These are phyloP conservation scores for Zygotorulaspora florentina DNA, from an alignment of 805 yeast species.

Conservation along the genomic window DNA sequence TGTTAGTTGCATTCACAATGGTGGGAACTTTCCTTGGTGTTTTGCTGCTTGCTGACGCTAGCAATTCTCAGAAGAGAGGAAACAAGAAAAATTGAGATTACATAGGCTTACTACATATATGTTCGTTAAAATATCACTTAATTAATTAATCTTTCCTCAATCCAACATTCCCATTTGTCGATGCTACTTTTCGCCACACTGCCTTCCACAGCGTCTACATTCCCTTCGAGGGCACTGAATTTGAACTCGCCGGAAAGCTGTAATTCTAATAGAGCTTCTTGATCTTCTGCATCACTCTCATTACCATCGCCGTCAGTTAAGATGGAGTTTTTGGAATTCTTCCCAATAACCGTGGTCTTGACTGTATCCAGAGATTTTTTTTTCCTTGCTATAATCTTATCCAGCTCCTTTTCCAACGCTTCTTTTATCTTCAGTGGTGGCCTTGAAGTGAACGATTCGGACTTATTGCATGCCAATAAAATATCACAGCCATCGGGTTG, in stretches of 20 bases:
- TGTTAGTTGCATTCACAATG: slow-evolving; percentile 25
- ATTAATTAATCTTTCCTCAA: slow-evolving; percentile 68
- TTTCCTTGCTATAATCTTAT: slow-evolving; percentile 44
- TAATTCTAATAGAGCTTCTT: slow-evolving; percentile 19
- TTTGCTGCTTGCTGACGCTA: slow-evolving; percentile 13
- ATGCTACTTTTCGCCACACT: slow-evolving; percentile 57
- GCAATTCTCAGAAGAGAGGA: neutral
- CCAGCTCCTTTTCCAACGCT: slow-evolving; percentile 61
- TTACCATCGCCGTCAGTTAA: slow-evolving; percentile 18
- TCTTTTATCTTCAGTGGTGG: slow-evolving; percentile 59
- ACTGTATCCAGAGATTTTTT: slow-evolving; percentile 45
- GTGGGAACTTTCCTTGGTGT: slow-evolving; percentile 30
- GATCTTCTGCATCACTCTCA: slow-evolving; percentile 23
- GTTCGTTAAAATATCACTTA: slow-evolving; percentile 11
- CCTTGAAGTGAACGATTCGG: slow-evolving; percentile 78
- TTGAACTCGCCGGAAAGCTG: slow-evolving; percentile 42
- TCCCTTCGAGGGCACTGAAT: slow-evolving; percentile 69
- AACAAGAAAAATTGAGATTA: neutral
- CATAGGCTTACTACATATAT: neutral
- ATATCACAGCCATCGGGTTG: slow-evolving; percentile 68
- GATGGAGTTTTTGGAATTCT: neutral
- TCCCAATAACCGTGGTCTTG: slow-evolving; percentile 31
- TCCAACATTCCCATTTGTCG: slow-evolving; percentile 70
- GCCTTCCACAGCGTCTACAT: slow-evolving; percentile 67
- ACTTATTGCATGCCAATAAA: slow-evolving; percentile 77